Evolutionary conservation across 257 asterid species (phyloP).

Genomic region (Primulina eburnea): DNA sequence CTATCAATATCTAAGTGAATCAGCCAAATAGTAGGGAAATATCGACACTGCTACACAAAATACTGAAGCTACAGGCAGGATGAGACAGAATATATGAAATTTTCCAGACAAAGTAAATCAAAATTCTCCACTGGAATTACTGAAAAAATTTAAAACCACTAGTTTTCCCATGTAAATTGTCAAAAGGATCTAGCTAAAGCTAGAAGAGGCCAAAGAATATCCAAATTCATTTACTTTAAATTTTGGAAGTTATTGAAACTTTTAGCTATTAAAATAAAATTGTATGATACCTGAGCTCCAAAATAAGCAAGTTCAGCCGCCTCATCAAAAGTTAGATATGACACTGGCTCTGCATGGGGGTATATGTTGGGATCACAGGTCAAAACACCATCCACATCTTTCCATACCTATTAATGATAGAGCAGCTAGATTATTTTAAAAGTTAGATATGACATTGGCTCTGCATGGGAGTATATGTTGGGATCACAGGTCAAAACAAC

Average conservation of each 20-base stretch:
- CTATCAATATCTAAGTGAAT: constrained; percentile 8
- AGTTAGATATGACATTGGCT: constrained; percentile 82
- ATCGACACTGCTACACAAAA: not conserved
- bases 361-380: constrained; percentile 91
- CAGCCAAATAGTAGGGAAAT: constrained; percentile 19
- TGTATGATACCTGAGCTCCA: constrained; percentile 56
- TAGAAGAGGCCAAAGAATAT: not conserved
- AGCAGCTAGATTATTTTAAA: constrained; percentile 30
- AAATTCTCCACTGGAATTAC: not conserved
- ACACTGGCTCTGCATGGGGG: constrained; percentile 69
- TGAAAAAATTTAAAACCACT: not conserved
- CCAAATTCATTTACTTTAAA: not conserved
- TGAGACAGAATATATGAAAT: not conserved
- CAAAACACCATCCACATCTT: constrained; percentile 97
- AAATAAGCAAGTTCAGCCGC: constrained; percentile 99
- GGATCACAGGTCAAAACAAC: constrained; percentile 99
- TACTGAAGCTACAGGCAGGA: not conserved
- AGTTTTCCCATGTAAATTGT: not conserved
- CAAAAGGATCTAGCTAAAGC: not conserved
- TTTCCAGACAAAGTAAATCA: not conserved
- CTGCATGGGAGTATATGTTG: constrained; percentile 57
- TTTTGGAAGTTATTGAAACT: constrained; percentile 8
- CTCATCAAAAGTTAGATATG: constrained; percentile 89
- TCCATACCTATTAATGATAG: constrained; percentile 72
- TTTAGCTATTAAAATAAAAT: not conserved